Base-by-base conservation (phyloP, 2,329 filamentous ascomycete genomes). In the Fusarium clavum region DNA sequence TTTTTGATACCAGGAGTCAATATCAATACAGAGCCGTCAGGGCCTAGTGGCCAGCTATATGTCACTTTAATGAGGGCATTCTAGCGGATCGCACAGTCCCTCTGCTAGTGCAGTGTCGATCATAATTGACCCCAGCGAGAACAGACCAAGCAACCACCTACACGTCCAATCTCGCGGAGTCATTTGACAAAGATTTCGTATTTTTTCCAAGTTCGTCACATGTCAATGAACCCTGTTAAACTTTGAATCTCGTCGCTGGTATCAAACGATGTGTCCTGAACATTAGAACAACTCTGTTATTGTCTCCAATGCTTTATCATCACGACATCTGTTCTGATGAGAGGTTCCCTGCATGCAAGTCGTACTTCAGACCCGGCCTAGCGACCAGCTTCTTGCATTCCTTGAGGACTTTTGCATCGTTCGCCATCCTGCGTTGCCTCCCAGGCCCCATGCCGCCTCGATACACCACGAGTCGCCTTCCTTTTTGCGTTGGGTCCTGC, bases 391-490 rank as follows among this genome's bases (percentile, higher is more conserved):
- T 44, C 57, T 63, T 61, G 54, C 54, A 60, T 57, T 59, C 12
- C 46, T 62, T 41, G 40, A 74, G 71, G 67, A 74, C 73, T 75
- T 75, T 74, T 75, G 69, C 57, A 53, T 22, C 44, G 32, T 40
- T 43, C 25, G 32, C 41, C 57, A 57, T 53, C 41, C 18, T 44
- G 65, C 29, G 43, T 53, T 38, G 25, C 60, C 61, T 60, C 46
- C 30, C 18, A 45, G 30, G 51, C 20, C 32, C 43, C 59, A 38
- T 57, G 44, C 51, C 30, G 32, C 38, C 44, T 70, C 27, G 30
- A 52, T 46, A 38, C 57, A 66, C 67, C 47, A 29, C 51, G 45
- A 30, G 6, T 61, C 61, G 61, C 70, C 73, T 75, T 73, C 72
- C 73, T 27, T 44, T 71, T 75, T 75, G 52, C 67, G 73, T 72